Evolutionary conservation across 2,329 filamentous ascomycete species (phyloP).

Genomic region (Aspergillus chevalieri): DNA sequence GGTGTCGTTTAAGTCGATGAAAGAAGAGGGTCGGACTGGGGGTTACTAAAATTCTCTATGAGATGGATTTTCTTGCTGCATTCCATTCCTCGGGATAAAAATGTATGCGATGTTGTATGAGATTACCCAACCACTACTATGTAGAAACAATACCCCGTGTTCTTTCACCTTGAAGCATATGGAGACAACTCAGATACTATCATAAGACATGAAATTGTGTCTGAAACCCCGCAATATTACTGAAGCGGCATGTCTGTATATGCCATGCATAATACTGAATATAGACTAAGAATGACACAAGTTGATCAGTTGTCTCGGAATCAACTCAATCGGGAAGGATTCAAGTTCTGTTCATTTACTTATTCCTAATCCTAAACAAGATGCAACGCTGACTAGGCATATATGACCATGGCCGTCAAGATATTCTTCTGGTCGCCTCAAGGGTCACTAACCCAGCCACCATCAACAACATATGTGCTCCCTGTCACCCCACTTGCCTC

Average conservation of each 20-base stretch:
- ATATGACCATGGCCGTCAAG: not conserved
- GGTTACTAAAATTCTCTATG: too few relatives aligned
- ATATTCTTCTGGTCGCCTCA: not conserved
- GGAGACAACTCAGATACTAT: not conserved
- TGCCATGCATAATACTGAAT: not conserved
- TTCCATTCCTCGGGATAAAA: too few relatives aligned
- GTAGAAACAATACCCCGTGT: too few relatives aligned
- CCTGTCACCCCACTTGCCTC: conserved; percentile 45
- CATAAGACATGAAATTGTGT: not conserved
- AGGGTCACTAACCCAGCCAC: conserved; percentile 11
- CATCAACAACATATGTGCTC: conserved; percentile 37
- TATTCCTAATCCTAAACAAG: not conserved
- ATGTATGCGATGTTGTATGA: too few relatives aligned
- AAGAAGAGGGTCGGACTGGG: too few relatives aligned
- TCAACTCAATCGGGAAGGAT: too few relatives aligned
- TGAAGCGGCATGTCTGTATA: not conserved
- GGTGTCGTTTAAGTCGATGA: too few relatives aligned
- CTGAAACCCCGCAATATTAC: not conserved
- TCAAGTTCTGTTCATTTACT: too few relatives aligned
- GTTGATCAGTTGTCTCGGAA: too few relatives aligned
- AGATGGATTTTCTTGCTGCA: too few relatives aligned
- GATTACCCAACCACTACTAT: too few relatives aligned
- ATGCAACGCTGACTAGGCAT: not conserved
- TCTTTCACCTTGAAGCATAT: not conserved
- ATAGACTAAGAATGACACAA: not conserved